Conservation (phyloP, 2,329 filamentous ascomycete genomes). For the Fusarium abutilonis region DNA sequence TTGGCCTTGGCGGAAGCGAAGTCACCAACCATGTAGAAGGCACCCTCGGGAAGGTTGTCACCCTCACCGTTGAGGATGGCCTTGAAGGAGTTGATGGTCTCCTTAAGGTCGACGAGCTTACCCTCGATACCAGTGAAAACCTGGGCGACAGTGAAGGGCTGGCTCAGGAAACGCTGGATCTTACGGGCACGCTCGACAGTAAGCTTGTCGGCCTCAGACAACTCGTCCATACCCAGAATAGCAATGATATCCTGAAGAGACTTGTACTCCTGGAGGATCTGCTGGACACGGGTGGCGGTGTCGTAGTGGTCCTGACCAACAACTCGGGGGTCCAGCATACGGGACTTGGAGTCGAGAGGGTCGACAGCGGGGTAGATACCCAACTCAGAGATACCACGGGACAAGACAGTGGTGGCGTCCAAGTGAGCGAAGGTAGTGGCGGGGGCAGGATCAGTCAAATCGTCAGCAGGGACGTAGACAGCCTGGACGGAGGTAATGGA, state of each 20-base stretch:
- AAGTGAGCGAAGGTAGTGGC: conserved; percentile 99
- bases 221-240: conserved; percentile 99
- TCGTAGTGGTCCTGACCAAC: conserved; percentile 98
- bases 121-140: conserved; percentile 95
- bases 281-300: conserved; percentile 93
- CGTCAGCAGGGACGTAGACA: conserved; percentile 99
- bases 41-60: conserved; percentile 94
- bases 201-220: conserved; percentile 99
- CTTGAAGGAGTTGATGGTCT: conserved; percentile 98
- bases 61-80: conserved; percentile 93
- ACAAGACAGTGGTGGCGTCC: conserved; percentile 99
- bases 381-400: conserved; percentile 99
- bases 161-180: conserved; percentile 99
- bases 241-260: conserved; percentile 99
- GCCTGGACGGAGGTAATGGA: conserved; percentile 99
- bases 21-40: conserved; percentile 98
- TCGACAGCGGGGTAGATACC: conserved; percentile 99
- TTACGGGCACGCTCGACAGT: conserved; percentile 99
- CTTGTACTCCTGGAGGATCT: conserved; percentile 99
- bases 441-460: conserved; percentile 99
- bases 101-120: conserved; percentile 96
- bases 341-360: conserved; percentile 98
- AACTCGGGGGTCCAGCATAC: conserved; percentile 99
- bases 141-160: conserved; percentile 92
- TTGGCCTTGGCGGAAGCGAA: conserved; percentile 91